Conservation (phyloP, 2,329 filamentous ascomycete species). For the Aspergillus luchuensis region DNA sequence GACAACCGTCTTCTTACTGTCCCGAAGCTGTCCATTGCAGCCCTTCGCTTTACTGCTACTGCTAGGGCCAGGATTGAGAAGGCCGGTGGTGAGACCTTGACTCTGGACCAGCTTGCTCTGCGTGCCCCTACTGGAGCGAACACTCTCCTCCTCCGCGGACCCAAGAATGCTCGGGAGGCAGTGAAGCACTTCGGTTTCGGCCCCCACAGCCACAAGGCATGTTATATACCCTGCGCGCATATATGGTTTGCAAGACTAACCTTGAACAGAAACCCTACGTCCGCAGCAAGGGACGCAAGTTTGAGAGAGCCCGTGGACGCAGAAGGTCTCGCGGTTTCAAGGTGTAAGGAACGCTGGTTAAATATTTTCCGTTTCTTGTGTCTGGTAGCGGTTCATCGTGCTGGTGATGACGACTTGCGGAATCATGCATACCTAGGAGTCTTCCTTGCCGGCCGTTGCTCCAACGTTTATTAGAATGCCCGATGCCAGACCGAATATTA, state of each 20-base stretch:
- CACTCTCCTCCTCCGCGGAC: slow-evolving; percentile 93
- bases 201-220: slow-evolving; percentile 94
- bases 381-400: background rate
- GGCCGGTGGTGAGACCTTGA: slow-evolving; percentile 92
- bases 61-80: slow-evolving; percentile 91
- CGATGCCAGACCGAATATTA: background rate
- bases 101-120: slow-evolving; percentile 94
- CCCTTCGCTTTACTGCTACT: slow-evolving; percentile 94
- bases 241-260: slow-evolving; percentile 18
- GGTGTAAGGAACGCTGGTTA: slow-evolving; percentile 68
- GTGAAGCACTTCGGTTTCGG: slow-evolving; percentile 99
- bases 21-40: slow-evolving; percentile 91
- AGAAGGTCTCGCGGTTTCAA: slow-evolving; percentile 99
- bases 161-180: slow-evolving; percentile 97
- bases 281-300: slow-evolving; percentile 99
- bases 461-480: background rate
- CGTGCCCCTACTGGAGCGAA: slow-evolving; percentile 94
- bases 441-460: background rate
- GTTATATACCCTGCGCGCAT: slow-evolving; percentile 23
- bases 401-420: background rate
- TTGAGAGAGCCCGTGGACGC: slow-evolving; percentile 98
- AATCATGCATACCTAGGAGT: background rate
- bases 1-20: slow-evolving; percentile 91
- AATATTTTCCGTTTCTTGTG: background rate
- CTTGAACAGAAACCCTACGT: slow-evolving; percentile 83